Percentiles rank a stretch among this genome's conserved stretches.
These are phyloP conservation scores for Scedosporium minutisporum DNA, from an alignment of 2,329 filamentous ascomycete genomes.

Conservation along the genomic window DNA sequence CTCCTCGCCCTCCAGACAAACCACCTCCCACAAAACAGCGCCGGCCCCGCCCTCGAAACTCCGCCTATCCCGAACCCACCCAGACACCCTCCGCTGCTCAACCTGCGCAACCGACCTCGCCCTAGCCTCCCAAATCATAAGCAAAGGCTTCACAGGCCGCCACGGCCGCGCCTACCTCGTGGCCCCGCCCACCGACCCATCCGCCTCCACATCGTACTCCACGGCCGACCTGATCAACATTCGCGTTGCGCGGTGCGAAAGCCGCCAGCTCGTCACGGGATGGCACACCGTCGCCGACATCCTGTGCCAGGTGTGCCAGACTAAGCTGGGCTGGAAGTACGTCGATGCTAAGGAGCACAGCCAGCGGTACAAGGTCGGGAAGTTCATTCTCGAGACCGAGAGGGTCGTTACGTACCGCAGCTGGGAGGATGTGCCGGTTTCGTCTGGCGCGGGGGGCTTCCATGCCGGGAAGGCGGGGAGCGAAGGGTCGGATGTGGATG, in stretches of 20 bases:
- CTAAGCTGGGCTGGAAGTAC: slow-evolving; percentile 59
- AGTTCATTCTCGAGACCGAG: slow-evolving; percentile 57
- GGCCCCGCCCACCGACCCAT: slow-evolving; percentile 12
- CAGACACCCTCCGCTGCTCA: slow-evolving; percentile 47
- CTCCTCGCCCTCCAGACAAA: slow-evolving; percentile 20
- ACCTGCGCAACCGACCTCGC: slow-evolving; percentile 52
- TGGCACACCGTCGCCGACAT: slow-evolving; percentile 57
- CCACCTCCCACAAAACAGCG: slow-evolving; percentile 9
- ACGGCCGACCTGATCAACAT: slow-evolving; percentile 40
- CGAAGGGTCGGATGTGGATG: slow-evolving; percentile 17
- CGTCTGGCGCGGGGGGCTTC: slow-evolving; percentile 10
- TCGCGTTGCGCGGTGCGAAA: slow-evolving; percentile 42
- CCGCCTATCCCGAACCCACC: slow-evolving; percentile 7
- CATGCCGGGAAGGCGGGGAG: slow-evolving; percentile 7
- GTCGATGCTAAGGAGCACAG: slow-evolving; percentile 48
- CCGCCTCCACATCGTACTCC: slow-evolving; percentile 8
- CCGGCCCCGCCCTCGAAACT: neutral
- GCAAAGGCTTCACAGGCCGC: slow-evolving; percentile 57
- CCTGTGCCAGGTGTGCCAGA: slow-evolving; percentile 43
- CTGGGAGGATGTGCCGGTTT: slow-evolving; percentile 40
- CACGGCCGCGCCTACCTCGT: slow-evolving; percentile 52
- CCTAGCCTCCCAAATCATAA: slow-evolving; percentile 50
- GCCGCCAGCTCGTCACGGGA: slow-evolving; percentile 51
- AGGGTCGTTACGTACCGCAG: slow-evolving; percentile 40
- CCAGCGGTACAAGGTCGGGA: slow-evolving; percentile 60